These are phyloP conservation scores for Globisporangium canariense DNA, from an alignment of 352 stramenopile genomes.

Conservation along the genomic window DNA sequence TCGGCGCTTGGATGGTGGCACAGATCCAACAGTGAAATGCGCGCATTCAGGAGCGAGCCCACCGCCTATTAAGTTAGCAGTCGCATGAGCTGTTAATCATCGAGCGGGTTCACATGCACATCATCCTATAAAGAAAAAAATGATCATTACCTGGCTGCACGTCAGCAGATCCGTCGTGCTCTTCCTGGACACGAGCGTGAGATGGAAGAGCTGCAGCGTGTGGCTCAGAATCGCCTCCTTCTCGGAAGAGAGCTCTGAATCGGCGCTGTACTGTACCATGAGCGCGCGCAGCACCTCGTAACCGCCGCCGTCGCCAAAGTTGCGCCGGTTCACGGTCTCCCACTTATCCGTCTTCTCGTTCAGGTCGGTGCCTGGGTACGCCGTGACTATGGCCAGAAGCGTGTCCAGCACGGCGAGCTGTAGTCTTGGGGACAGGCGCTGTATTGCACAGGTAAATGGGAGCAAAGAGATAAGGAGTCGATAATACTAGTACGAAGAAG, in stretches of 20 bases:
- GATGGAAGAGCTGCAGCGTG: slow-evolving; percentile 63
- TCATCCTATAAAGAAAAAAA: not conserved
- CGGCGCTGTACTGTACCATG: slow-evolving; percentile 55
- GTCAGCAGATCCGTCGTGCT: slow-evolving; percentile 50
- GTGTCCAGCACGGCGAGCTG: slow-evolving; percentile 62
- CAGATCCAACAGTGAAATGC: slow-evolving; percentile 62
- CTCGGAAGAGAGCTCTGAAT: slow-evolving; percentile 17
- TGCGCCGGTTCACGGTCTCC: slow-evolving; percentile 69
- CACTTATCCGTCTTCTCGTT: slow-evolving; percentile 70
- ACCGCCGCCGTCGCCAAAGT: slow-evolving; percentile 69
- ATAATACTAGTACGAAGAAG: not conserved
- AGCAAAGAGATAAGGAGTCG: too few relatives aligned
- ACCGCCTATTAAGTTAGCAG: slow-evolving; percentile 29
- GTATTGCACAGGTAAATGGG: too few relatives aligned
- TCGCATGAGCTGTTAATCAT: too few relatives aligned
- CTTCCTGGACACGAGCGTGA: slow-evolving; percentile 55
- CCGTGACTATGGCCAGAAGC: slow-evolving; percentile 53
- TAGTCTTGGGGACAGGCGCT: slow-evolving; percentile 51
- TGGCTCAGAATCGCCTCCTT: slow-evolving; percentile 37
- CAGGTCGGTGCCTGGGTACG: slow-evolving; percentile 42
- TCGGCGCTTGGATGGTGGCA: slow-evolving; percentile 45
- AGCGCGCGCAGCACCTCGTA: slow-evolving; percentile 68
- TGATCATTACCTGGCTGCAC: slow-evolving; percentile 31
- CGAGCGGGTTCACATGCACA: too few relatives aligned
- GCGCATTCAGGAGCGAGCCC: slow-evolving; percentile 56